Evolutionary conservation across 139 green algal genomes (phyloP).

Genomic region (Nannochloris sp.): DNA sequence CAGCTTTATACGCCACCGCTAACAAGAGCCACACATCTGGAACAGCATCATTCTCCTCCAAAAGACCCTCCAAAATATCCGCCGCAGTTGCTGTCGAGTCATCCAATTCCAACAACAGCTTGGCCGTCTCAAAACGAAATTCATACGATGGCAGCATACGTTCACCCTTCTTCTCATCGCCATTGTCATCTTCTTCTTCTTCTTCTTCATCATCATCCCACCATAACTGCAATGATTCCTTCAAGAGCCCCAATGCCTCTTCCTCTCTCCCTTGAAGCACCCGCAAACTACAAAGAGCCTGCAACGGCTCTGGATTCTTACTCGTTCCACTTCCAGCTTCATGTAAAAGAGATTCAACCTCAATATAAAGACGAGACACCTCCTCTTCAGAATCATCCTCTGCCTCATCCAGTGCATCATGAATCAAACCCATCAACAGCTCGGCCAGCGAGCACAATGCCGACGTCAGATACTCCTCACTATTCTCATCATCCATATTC

Average conservation of each 20-base stretch:
- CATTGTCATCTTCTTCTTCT: slow-evolving; percentile 8
- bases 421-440: slow-evolving; percentile 32
- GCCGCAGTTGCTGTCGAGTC: slow-evolving; percentile 41
- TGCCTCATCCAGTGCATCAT: slow-evolving; percentile 18
- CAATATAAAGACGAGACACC: not conserved
- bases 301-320: slow-evolving; percentile 57
- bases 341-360: slow-evolving; percentile 44
- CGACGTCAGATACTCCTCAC: slow-evolving; percentile 17
- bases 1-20: slow-evolving; percentile 32
- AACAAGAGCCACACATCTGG: slow-evolving; percentile 71
- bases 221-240: slow-evolving; percentile 64
- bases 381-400: slow-evolving; percentile 4
- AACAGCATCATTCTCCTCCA: slow-evolving; percentile 69
- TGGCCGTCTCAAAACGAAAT: slow-evolving; percentile 74
- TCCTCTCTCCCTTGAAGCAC: slow-evolving; percentile 44
- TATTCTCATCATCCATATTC: not conserved
- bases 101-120: slow-evolving; percentile 82
- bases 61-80: slow-evolving; percentile 60
- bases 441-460: slow-evolving; percentile 59
- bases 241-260: slow-evolving; percentile 51
- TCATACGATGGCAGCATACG: slow-evolving; percentile 45
- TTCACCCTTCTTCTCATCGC: slow-evolving; percentile 14
- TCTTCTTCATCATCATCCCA: slow-evolving; percentile 25
- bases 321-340: slow-evolving; percentile 13
- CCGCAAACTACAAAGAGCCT: slow-evolving; percentile 49